Percentiles rank a stretch among this genome's conserved stretches.
phyloP scores from a whole-genome alignment of 140 eudicot species.

The Cichorium intybus region DNA sequence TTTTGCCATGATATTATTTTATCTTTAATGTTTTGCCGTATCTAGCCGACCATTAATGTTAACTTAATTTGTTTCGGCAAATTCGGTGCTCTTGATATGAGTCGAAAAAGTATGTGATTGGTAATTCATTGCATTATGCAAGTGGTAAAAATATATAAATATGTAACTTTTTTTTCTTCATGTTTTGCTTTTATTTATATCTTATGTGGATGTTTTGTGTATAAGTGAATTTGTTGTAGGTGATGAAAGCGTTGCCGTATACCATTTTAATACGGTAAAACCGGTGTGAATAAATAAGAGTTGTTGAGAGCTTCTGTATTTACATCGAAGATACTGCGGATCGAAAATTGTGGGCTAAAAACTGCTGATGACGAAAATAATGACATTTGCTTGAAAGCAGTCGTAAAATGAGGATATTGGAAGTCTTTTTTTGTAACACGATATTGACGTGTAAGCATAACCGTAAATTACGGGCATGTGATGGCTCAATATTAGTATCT shows the following conservation, averaged over 20 bases:
- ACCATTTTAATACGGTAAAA: no score
- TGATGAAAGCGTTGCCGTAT: neutral
- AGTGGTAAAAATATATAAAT: no score
- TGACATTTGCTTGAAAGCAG: neutral
- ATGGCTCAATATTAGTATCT: no score
- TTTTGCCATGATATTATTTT: neutral
- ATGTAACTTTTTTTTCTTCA: no score
- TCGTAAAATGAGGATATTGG: neutral
- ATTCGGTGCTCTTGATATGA: neutral
- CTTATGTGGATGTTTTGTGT: no score
- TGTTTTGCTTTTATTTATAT: no score
- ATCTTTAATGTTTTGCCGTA: neutral
- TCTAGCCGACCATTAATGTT: neutral
- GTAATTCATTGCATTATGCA: no score
- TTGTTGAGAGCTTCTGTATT: neutral
- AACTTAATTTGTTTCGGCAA: neutral
- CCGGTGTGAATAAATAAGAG: neutral
- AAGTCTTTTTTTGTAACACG: neutral
- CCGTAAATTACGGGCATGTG: neutral
- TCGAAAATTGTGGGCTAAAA: neutral
- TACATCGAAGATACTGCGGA: neutral
- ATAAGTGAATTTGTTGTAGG: neutral
- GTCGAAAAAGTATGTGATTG: no score
- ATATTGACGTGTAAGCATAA: neutral
- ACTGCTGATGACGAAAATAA: neutral